Base-by-base conservation (phyloP, 306 rosid genomes). In the Cicer judaicum region DNA sequence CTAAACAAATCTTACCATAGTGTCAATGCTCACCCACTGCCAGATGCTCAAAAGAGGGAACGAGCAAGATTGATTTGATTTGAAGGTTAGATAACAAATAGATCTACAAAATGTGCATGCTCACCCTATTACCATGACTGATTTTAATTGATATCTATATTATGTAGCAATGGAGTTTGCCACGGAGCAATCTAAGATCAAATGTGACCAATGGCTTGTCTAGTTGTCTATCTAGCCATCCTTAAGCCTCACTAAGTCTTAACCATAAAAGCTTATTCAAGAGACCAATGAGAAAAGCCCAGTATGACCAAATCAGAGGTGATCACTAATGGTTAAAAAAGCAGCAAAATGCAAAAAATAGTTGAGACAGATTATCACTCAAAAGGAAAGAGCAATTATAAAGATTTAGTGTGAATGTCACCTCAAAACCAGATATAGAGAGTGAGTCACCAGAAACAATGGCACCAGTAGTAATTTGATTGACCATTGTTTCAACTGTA, bases 371-470 rank as follows among this genome's bases (percentile, higher is more conserved):
- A 48, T 42, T 49, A 48, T 9, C 56, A 64, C 43, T 56, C 15
- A 13, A 34, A 66, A 65, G 73, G 53, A 54, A 65, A 75, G 40
- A 15, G 15, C 4, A 42, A 36, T 14, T 53, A 68, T 7, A 60
- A 55, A 66, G 69, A 55, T 24, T 42, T 73, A 15, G 71, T 36
- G 12, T 21, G 70, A 66, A 70, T 63, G 76, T 47, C 76, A 89
- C 98, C 92, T 91, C 91, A 68, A 93, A 80, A 77, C 90, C 88
- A 66, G 89, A 87, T 75, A 93, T 68, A 64, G 88, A 86, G 44
- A 93, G 87, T 1, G 96, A 91, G 83, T 93, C 94, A 8, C 83
- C 85, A 66, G 85, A 83, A 78, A 86, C 88, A 84, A 79, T 77
- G 39, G 89, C 64, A 63, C 85, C 90, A 46, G 84, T 77, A 63